A percentile compares a stretch with the other conserved stretches of the same genome.
phyloP scores from a whole-genome alignment of 768 basidiomycete genomes.

The Cubamyces lactineus region DNA sequence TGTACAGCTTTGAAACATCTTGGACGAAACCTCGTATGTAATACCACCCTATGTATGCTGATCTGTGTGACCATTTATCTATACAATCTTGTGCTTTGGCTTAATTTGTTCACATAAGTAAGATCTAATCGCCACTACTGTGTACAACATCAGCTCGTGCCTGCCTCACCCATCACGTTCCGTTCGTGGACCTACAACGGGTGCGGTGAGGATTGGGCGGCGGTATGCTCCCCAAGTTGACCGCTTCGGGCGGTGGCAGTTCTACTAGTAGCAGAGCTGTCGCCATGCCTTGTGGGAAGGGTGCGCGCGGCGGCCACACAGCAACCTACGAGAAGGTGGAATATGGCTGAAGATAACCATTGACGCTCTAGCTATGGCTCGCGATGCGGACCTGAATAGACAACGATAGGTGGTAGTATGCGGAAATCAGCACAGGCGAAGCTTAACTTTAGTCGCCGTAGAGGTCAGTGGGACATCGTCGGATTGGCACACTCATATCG shows the following conservation, averaged over 20 bases:
- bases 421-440: not conserved
- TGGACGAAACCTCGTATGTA: slow-evolving; percentile 20
- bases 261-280: not conserved
- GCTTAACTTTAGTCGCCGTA: slow-evolving; percentile 12
- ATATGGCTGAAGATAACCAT: no score
- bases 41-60: slow-evolving; percentile 8
- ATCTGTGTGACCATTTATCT: slow-evolving; percentile 15
- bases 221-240: not conserved
- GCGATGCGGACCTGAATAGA: no score
- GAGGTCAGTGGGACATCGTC: not conserved
- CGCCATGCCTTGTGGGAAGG: not conserved
- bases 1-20: slow-evolving; percentile 5
- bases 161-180: slow-evolving; percentile 20
- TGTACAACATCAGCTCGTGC: slow-evolving; percentile 19
- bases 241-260: not conserved
- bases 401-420: not conserved
- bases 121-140: slow-evolving; percentile 19
- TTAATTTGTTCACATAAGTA: not conserved
- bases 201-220: slow-evolving; percentile 13
- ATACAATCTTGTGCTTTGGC: slow-evolving; percentile 13
- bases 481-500: slow-evolving; percentile 14
- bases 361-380: not conserved
- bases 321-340: no score
- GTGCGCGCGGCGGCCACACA: not conserved
- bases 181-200: slow-evolving; percentile 24